Evolutionary conservation across 2,329 filamentous ascomycete species (phyloP).

Genomic region (Colletotrichum melonis): DNA sequence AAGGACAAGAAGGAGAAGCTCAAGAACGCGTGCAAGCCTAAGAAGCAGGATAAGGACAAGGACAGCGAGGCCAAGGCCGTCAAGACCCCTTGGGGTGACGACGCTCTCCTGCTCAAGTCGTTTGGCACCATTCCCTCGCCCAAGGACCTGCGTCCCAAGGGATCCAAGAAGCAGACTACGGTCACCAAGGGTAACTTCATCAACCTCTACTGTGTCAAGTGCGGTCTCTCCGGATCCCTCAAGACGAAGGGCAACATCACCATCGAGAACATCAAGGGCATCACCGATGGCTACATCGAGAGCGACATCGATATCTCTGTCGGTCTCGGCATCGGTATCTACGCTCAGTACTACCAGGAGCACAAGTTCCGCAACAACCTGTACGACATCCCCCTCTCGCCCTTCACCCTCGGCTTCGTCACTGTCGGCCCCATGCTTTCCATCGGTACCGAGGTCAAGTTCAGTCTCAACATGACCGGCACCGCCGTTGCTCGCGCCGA

Average conservation of each 20-base stretch:
- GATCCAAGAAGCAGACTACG: neutral
- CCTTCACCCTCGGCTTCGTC: slow-evolving; percentile 6
- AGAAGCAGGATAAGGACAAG: neutral
- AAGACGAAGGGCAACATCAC: slow-evolving; percentile 2
- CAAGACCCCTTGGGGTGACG: neutral
- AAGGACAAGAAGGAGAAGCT: neutral
- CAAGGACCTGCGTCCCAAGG: neutral
- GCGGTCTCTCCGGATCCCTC: neutral
- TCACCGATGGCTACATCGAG: neutral
- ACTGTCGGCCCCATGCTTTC: neutral
- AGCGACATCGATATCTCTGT: neutral
- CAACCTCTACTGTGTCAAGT: slow-evolving; percentile 8
- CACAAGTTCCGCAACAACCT: neutral
- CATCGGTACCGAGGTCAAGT: neutral
- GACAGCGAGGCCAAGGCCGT: neutral
- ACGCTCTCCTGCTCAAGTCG: neutral
- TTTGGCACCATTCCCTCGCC: neutral
- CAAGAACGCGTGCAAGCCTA: neutral
- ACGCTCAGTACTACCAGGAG: neutral
- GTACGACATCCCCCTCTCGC: neutral
- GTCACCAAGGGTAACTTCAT: neutral
- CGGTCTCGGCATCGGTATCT: slow-evolving; percentile 4
- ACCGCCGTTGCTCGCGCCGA: neutral
- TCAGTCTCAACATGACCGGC: neutral
- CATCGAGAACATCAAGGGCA: neutral